Percentiles rank a stretch among this genome's conserved stretches.
Evolutionary conservation across 106 monocot genomes (phyloP).

Genomic region (Gastrodia elata): DNA sequence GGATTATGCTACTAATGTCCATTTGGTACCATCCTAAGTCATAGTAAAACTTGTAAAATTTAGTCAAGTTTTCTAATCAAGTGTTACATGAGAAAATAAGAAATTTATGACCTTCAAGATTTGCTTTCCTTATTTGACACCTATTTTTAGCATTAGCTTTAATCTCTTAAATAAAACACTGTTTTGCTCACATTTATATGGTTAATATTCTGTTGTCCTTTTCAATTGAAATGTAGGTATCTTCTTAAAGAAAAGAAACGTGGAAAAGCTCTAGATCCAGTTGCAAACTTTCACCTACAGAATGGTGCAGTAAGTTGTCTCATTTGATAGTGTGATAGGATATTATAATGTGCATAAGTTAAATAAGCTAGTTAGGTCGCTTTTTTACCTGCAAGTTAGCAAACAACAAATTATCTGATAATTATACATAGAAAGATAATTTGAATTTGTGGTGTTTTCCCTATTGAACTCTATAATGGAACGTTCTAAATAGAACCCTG

Average conservation of each 20-base stretch:
- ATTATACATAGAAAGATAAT: too few species aligned
- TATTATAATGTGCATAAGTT: conserved; percentile 1
- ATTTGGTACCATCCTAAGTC: background rate
- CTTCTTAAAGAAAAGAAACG: conserved; percentile 72
- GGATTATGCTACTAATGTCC: background rate
- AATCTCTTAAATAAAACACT: background rate
- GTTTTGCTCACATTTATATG: background rate
- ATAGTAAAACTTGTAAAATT: background rate
- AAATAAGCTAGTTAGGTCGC: too few species aligned
- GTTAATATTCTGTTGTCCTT: background rate
- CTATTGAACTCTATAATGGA: too few species aligned
- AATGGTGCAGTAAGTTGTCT: conserved; percentile 74
- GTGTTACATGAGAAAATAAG: background rate
- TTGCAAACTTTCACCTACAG: conserved; percentile 89
- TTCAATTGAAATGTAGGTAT: conserved; percentile 34
- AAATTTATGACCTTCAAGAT: too few species aligned
- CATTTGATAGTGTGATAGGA: background rate
- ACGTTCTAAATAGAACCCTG: too few species aligned
- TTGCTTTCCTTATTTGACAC: background rate
- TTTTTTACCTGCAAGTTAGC: too few species aligned
- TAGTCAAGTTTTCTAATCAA: background rate
- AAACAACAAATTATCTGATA: too few species aligned
- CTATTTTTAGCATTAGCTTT: background rate
- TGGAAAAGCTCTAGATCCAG: conserved; percentile 73
- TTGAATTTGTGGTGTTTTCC: too few species aligned